A percentile compares a stretch with the other conserved stretches of the same genome.
Conservation (phyloP, 2,329 filamentous ascomycete species). For the Leptographium galeiforme region DNA sequence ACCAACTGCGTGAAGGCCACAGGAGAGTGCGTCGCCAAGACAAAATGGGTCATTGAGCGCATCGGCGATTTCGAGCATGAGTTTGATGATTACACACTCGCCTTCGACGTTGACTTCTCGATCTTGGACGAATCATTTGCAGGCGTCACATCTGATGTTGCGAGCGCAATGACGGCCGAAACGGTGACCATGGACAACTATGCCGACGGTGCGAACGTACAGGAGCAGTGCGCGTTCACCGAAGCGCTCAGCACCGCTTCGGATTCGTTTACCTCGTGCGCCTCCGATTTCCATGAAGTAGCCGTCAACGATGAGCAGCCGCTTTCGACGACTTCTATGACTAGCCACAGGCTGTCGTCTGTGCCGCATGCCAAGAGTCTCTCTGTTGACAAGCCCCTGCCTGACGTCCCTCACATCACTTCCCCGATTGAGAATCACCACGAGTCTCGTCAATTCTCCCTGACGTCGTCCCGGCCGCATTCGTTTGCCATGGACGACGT, state of each 20-base stretch:
- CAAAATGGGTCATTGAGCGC: conserved; percentile 71
- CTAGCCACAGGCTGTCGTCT: background rate
- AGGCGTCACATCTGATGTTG: background rate
- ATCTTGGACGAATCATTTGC: conserved; percentile 24
- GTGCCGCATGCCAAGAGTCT: conserved; percentile 10
- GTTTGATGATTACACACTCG: conserved; percentile 36
- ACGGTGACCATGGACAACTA: background rate
- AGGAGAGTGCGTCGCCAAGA: conserved; percentile 81
- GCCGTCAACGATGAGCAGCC: conserved; percentile 7
- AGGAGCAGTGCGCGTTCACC: background rate
- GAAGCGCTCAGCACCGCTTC: background rate
- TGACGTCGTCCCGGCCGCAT: conserved; percentile 26
- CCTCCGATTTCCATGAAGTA: conserved; percentile 10
- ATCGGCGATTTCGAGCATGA: conserved; percentile 89
- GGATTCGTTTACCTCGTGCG: background rate
- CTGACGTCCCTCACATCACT: conserved; percentile 46
- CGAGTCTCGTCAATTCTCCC: conserved; percentile 16
- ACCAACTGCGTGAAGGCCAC: conserved; percentile 82
- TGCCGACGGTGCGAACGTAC: background rate
- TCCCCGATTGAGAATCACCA: conserved; percentile 20
- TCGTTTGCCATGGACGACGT: conserved; percentile 26
- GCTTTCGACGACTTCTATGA: background rate
- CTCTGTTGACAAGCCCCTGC: conserved; percentile 54
- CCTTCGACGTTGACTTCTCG: conserved; percentile 45
- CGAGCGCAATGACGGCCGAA: background rate